Base-by-base conservation (phyloP, 495 filamentous ascomycete species). In the Cercophora scortea region DNA sequence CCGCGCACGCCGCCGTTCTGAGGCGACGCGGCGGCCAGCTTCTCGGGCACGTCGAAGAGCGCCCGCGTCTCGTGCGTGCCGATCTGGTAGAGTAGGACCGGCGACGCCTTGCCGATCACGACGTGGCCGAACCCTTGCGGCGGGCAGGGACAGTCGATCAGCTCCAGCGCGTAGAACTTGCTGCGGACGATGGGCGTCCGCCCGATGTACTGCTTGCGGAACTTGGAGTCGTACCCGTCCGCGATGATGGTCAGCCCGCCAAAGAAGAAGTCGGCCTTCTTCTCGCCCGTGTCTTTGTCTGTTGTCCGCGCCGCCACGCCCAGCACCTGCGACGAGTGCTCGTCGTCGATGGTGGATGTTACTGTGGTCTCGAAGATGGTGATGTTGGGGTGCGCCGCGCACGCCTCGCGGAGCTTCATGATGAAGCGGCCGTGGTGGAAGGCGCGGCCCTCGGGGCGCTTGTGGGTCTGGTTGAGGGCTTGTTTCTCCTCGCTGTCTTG, bases 71-170 rank as follows among this genome's bases (percentile, higher is more conserved):
- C 93, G 72, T 86, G 89, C 11, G 89, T 87, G 59, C 94, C 92
- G 69, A 98, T 98, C 71, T 97, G 93, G 75, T 98, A 98, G 53
- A 98, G 79, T 16, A 98, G 83, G 42, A 95, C 84, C 1, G 92
- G 92, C 6, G 84, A 79, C 33, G 79, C 77, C 50, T 87, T 81
- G 52, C 86, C 85, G 51, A 98, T 83, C 38, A 96, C 73, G 47
- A 98, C 92, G 65, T 95, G 92, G 15, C 93, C 93, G 67, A 87
- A 85, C 55, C 79, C 67, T 3, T 85, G 81, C 18, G 69, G 68
- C 5, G 91, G 89, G 3, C 97, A 79, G 15, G 80, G 72, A 32
- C 86, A 87, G 65, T 98, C 92, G 61, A 90, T 87, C 32, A 98
- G 78, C 65, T 98, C 93, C 19, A 98, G 77, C 8, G 83, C 93